Base-by-base conservation (phyloP, 148 eudicot genomes). In the Nepenthes mirabilis region DNA sequence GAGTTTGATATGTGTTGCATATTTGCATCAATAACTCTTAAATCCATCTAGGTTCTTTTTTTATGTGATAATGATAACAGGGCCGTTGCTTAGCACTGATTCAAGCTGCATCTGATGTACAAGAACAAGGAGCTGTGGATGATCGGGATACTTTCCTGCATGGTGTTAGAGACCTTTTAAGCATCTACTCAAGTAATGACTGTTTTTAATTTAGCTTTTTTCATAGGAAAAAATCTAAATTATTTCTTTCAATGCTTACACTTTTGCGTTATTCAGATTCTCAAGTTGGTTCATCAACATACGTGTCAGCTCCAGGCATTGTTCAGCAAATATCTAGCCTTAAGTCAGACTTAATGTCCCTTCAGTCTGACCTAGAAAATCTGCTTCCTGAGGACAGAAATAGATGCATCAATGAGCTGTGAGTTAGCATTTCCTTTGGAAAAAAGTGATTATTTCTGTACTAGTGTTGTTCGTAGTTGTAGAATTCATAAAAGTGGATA, bases 111-210 rank as follows among this genome's bases (percentile, higher is more conserved):
- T 75, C 91, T 72, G 96, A 89, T 68, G 79, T 86, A 52, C 91
- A 87, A 67, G 99, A 89, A 75, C 99, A 93, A 84, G 99, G 99
- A 62, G 99, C 97, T 2, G 99, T 93, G 57, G 97, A 93, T 72
- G 99, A 93, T 69, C 78, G 91, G 65, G 97, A 93, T 75, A 86
- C 82, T 59, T 84, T 93, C 76, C 73, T 93, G 64, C 99, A 93
- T 81, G 93, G 99, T 40, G 82, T 93, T 63, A 86, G 97, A 80
- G 99, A 93, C 67, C 95, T 93, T 61, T 70, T 93, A 68, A 86
- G 99, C 74, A 84, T 89, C 59, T 79, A 89, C 81, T 93, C 97
- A 74, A 89, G 99, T 93, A 93, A 80, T 45, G 34, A 14, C 59
- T 52, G 2, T 34, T 61, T 50, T 60, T 58, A 10, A 10, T 34